phyloP scores from a whole-genome alignment of 257 asterid genomes.

The Nicotiana tomentosiformis region DNA sequence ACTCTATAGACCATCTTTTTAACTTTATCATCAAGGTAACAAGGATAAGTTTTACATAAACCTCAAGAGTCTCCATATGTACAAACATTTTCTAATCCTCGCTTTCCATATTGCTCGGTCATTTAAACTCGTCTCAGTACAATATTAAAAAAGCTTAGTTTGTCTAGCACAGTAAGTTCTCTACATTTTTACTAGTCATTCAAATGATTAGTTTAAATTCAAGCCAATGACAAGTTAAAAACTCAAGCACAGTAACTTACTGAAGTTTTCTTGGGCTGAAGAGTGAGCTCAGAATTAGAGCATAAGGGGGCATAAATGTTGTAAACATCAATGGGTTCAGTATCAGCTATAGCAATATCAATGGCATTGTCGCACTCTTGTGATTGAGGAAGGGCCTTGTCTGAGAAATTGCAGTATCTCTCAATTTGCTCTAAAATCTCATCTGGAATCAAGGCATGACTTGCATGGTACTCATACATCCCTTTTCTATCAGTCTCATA shows the following conservation, averaged over 20 bases:
- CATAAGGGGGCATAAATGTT: constrained; percentile 33
- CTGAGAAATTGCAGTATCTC: constrained; percentile 25
- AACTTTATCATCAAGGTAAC: too few species aligned
- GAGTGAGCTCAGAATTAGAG: background rate
- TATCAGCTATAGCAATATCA: background rate
- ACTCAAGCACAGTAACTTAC: background rate
- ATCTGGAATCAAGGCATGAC: constrained; percentile 38
- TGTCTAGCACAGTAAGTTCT: background rate
- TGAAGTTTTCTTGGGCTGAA: background rate
- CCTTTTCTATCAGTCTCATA: constrained; percentile 23
- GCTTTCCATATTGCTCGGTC: too few species aligned
- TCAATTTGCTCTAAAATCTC: constrained; percentile 17
- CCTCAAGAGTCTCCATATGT: too few species aligned
- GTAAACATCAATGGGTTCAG: constrained; percentile 21
- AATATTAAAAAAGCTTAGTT: too few species aligned
- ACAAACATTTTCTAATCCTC: too few species aligned
- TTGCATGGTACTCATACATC: constrained; percentile 24
- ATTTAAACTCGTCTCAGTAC: too few species aligned
- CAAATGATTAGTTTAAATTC: constrained; percentile 12
- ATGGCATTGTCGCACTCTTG: background rate
- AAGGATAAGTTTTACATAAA: too few species aligned
- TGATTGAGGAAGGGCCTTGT: constrained; percentile 1
- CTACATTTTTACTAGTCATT: background rate
- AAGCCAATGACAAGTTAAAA: background rate
- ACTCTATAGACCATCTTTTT: too few species aligned